Evolutionary conservation across 345 rosid genomes (phyloP).

Genomic region (Leavenworthia alabamica): DNA sequence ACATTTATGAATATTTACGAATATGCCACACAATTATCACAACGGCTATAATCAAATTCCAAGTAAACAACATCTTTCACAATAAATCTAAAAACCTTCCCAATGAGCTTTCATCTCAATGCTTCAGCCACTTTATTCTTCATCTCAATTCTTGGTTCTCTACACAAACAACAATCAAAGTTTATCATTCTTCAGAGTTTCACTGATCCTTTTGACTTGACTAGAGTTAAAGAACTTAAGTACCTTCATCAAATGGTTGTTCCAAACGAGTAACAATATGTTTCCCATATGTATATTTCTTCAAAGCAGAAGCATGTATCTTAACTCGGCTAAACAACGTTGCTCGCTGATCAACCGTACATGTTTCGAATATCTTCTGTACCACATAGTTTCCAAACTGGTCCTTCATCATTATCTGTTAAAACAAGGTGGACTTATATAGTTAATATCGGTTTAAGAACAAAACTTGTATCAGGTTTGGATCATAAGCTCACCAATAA

Average conservation of each 20-base stretch:
- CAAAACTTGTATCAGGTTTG: not conserved
- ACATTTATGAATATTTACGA: conserved; percentile 25
- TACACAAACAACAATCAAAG: not conserved
- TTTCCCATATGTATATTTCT: conserved; percentile 73
- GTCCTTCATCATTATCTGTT: conserved; percentile 65
- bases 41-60: conserved; percentile 12
- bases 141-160: conserved; percentile 13
- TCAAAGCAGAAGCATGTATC: conserved; percentile 49
- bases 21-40: conserved; percentile 23
- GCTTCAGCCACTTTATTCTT: conserved; percentile 12
- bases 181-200: no score
- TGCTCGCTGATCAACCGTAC: conserved; percentile 45
- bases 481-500: conserved; percentile 43
- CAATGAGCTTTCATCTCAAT: conserved; percentile 19
- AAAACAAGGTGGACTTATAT: not conserved
- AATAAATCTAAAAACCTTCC: conserved; percentile 16
- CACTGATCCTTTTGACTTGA: not conserved
- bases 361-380: conserved; percentile 55
- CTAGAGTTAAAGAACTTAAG: not conserved
- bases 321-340: conserved; percentile 40
- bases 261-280: conserved; percentile 70
- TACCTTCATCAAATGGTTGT: conserved; percentile 53
- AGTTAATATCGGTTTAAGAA: conserved; percentile 2
- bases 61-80: not conserved
- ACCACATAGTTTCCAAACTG: conserved; percentile 71